phyloP scores from a whole-genome alignment of 73 alveolate species.

The Tetrahymena borealis region DNA sequence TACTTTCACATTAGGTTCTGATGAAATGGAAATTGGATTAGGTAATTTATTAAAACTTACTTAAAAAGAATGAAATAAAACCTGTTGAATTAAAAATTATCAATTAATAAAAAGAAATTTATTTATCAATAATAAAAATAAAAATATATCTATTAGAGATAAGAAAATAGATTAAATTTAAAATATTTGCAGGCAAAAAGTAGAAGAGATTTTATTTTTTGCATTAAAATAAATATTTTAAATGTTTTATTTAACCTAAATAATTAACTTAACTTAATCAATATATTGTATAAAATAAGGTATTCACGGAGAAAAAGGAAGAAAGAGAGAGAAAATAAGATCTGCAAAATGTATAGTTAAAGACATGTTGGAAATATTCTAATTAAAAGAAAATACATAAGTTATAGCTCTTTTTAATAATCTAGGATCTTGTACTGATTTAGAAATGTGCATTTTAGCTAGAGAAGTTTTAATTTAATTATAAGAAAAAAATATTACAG shows the following conservation, averaged over 20 bases:
- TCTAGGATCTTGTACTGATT: slow-evolving; percentile 48
- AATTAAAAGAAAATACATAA: slow-evolving; percentile 24
- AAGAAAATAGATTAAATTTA: neutral
- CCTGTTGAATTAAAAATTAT: too few relatives aligned
- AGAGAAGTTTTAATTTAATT: slow-evolving; percentile 39
- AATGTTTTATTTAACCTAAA: too few relatives aligned
- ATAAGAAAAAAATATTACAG: slow-evolving; percentile 31
- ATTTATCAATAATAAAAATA: neutral
- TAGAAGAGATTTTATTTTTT: too few relatives aligned
- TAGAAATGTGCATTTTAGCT: slow-evolving; percentile 50
- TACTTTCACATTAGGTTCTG: slow-evolving; percentile 32
- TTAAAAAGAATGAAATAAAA: too few relatives aligned
- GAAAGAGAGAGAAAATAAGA: slow-evolving; percentile 43
- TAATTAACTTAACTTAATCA: too few relatives aligned
- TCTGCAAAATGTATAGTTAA: slow-evolving; percentile 21
- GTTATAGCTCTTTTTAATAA: slow-evolving; percentile 45
- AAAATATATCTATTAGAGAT: neutral
- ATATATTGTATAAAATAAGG: too few relatives aligned
- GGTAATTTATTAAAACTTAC: too few relatives aligned
- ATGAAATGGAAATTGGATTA: slow-evolving; percentile 57
- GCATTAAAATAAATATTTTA: neutral
- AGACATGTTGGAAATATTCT: slow-evolving; percentile 42
- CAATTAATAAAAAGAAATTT: too few relatives aligned
- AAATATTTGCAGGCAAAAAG: neutral
- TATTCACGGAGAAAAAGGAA: slow-evolving; percentile 64